These are phyloP conservation scores for Fusarium pininemorale DNA, from an alignment of 2,329 filamentous ascomycete species.

Conservation along the genomic window DNA sequence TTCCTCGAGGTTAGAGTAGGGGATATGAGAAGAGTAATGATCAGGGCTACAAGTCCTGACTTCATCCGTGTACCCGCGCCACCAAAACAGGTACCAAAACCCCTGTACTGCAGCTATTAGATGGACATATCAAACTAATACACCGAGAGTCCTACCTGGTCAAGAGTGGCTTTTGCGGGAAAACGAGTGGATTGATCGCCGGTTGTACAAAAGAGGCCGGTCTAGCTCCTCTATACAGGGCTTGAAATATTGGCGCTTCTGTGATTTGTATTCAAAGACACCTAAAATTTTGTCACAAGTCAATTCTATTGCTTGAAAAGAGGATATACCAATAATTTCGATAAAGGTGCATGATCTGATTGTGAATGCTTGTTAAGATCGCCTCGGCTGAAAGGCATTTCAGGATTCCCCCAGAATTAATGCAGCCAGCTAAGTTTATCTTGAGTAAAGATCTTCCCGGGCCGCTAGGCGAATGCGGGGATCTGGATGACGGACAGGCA, in stretches of 20 bases:
- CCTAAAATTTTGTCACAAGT: not conserved
- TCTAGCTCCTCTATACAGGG: not conserved
- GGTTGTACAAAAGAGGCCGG: constrained; percentile 13
- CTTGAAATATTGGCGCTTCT: constrained; percentile 4
- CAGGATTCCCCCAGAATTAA: constrained; percentile 1
- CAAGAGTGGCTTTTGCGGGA: not conserved
- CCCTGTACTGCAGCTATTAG: not conserved
- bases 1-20: not conserved
- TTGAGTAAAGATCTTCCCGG: constrained; percentile 21
- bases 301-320: not conserved
- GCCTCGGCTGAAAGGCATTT: not conserved
- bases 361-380: not conserved
- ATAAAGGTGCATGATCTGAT: not conserved
- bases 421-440: constrained; percentile 11
- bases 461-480: constrained; percentile 18
- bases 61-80: constrained; percentile 4
- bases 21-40: not conserved
- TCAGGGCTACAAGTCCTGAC: not conserved
- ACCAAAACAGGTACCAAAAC: constrained; percentile 18
- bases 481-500: constrained; percentile 3
- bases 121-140: not conserved
- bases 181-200: constrained; percentile 3
- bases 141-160: not conserved
- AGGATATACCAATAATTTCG: no score
- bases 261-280: not conserved